Base-by-base conservation (phyloP, 768 basidiomycete species). In the Scleroderma bovista region DNA sequence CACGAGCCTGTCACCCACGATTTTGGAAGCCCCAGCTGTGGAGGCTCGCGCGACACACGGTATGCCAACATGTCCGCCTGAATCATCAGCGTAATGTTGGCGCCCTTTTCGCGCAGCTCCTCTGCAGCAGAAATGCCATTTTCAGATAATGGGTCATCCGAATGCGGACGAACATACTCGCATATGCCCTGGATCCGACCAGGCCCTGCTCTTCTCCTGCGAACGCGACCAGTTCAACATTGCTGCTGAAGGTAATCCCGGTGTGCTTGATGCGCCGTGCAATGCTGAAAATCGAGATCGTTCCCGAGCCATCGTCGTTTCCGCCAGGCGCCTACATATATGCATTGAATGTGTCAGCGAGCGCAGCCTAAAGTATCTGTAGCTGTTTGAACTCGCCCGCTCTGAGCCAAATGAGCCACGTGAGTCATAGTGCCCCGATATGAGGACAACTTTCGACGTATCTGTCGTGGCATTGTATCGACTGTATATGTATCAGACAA, bases 61-160 rank as follows among this genome's bases (percentile, higher is more conserved):
- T 93, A 95, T 0, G 81, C 93, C 37, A 89, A 76, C 93, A 95
- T 95, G 59, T 96, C 93, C 0, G 89, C 88, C 65, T 95, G 93
- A 44, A 94, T 74, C 79, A 94, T 89, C 31, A 95, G 61, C 1
- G 86, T 80, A 41, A 95, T 69, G 56, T 90, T 84, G 22, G 81
- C 83, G 49, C 78, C 72, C 19, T 66, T 65, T 24, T 66, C 69
- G 48, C 80, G 75, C 60, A 93, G 61, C 59, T 84, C 73, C 6
- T 36, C 34, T 36, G n/a, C n/a, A 36, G 12, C 12, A 13, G 19
- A n/a, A 19, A 40, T 22, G 38, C 19, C 6, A 22, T 15, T 22
- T 2, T 40, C 19, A 15, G 6, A n/a, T n/a, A n/a, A n/a, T n/a
- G n/a, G n/a, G n/a, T n/a, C n/a, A n/a, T n/a, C n/a, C n/a, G n/a